Percentiles rank a stretch among this genome's conserved stretches.
These are phyloP conservation scores for Lecanoromycetidae sp. DNA, from an alignment of 2,329 filamentous ascomycete genomes.

Conservation along the genomic window DNA sequence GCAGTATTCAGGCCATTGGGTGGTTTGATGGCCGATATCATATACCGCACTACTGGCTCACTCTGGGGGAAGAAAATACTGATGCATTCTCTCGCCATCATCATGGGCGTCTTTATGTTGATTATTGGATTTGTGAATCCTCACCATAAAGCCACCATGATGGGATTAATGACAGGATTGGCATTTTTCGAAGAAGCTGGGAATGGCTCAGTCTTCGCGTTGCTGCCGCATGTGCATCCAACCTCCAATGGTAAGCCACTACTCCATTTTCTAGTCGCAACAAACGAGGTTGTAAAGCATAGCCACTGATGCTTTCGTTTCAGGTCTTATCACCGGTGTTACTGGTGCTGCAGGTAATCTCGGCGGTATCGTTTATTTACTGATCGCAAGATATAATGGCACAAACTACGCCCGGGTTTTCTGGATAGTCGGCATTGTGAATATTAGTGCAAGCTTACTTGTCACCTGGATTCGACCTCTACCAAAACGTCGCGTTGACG, in stretches of 20 bases:
- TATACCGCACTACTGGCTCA: conserved; percentile 39
- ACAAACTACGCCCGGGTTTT: conserved; percentile 56
- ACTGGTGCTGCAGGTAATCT: conserved; percentile 73
- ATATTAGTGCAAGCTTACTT: conserved; percentile 54
- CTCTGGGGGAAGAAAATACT: conserved; percentile 55
- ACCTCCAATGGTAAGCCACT: conserved; percentile 55
- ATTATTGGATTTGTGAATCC: conserved; percentile 53
- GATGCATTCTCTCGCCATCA: conserved; percentile 43
- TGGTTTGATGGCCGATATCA: conserved; percentile 41
- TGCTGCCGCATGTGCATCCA: conserved; percentile 77
- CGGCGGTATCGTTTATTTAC: conserved; percentile 71
- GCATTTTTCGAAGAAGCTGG: conserved; percentile 74
- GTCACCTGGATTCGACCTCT: conserved; percentile 52
- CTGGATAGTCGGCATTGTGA: conserved; percentile 71
- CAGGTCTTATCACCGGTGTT: conserved; percentile 55
- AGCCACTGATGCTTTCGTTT: too few relatives aligned
- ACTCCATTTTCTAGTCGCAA: not conserved
- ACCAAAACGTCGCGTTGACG: conserved; percentile 41
- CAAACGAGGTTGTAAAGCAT: not conserved
- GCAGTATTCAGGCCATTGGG: conserved; percentile 36
- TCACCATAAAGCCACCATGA: conserved; percentile 50
- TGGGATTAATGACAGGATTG: conserved; percentile 63
- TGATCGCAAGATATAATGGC: conserved; percentile 66
- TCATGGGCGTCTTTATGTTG: conserved; percentile 48
- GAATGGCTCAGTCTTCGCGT: conserved; percentile 75